These are phyloP conservation scores for Aspergillus calidoustus DNA, from an alignment of 2,329 filamentous ascomycete genomes.

Conservation along the genomic window DNA sequence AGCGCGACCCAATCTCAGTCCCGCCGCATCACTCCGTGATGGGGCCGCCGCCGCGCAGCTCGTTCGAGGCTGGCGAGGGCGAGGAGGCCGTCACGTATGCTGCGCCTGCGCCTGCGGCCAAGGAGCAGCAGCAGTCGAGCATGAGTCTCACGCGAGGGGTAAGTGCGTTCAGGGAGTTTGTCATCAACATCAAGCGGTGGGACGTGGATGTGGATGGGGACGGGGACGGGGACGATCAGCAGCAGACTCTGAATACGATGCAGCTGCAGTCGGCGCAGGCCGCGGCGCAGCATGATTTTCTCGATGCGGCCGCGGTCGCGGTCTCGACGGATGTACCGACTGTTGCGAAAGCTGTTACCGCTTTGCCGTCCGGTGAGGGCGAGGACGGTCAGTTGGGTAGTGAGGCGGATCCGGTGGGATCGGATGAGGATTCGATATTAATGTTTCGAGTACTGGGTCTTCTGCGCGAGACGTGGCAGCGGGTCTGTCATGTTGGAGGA, in stretches of 20 bases:
- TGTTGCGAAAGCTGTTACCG: conserved; percentile 19
- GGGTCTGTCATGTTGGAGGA: conserved; percentile 33
- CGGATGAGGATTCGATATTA: background rate
- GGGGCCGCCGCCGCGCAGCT: conserved; percentile 21
- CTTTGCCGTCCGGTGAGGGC: conserved; percentile 17
- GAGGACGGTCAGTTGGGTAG: conserved; percentile 5
- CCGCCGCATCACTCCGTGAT: conserved; percentile 19
- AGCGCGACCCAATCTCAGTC: conserved; percentile 8
- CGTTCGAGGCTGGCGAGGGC: conserved; percentile 29
- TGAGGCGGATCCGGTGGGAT: conserved; percentile 13
- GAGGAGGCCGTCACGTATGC: conserved; percentile 24
- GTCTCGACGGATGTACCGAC: conserved; percentile 17
- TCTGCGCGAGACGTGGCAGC: conserved; percentile 36
- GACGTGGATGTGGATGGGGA: conserved; percentile 1
- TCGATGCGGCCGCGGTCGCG: conserved; percentile 9
- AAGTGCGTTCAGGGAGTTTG: conserved; percentile 36
- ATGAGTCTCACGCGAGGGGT: conserved; percentile 31
- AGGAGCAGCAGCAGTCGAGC: conserved; percentile 24
- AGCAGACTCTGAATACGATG: background rate
- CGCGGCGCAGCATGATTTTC: conserved; percentile 23
- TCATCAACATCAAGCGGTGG: conserved; percentile 33
- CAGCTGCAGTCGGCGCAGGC: no score
- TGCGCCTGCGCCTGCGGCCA: background rate
- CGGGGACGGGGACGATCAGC: conserved; percentile 25
- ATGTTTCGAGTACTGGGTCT: conserved; percentile 15